phyloP scores from a whole-genome alignment of 306 rosid genomes.

The Corylus americana region DNA sequence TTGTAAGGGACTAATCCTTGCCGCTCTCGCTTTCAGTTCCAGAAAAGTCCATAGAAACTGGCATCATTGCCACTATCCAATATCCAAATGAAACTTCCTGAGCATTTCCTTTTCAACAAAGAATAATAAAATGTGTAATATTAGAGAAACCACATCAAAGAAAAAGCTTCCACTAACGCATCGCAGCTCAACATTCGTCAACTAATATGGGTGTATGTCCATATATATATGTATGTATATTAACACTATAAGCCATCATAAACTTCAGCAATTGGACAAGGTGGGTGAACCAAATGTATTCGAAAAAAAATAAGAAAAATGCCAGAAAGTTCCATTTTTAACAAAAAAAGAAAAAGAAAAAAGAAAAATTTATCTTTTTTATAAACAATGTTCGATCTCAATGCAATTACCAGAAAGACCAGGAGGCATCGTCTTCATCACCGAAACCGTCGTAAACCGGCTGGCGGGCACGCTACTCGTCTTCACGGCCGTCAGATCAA shows the following conservation, averaged over 20 bases:
- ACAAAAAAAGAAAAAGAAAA: neutral
- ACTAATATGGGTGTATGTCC: no score
- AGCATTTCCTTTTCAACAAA: neutral
- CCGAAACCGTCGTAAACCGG: conserved; percentile 57
- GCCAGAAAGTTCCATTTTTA: neutral
- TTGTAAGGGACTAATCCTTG: neutral
- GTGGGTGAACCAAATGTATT: neutral
- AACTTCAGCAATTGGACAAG: no score
- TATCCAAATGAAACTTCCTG: neutral
- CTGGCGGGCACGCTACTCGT: conserved; percentile 59
- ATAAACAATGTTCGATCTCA: neutral
- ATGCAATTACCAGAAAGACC: conserved; percentile 42
- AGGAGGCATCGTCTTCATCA: conserved; percentile 36
- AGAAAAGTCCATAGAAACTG: neutral
- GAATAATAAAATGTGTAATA: neutral
- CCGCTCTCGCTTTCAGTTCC: neutral
- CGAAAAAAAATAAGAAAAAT: no score
- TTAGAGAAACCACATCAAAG: neutral
- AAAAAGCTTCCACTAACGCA: neutral
- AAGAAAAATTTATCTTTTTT: neutral
- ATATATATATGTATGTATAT: no score
- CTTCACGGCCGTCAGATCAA: conserved; percentile 52
- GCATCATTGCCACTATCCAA: neutral
- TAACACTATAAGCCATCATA: no score
- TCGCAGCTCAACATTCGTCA: no score